Evolutionary conservation across 371 early-diverging fungal genomes (phyloP).

Genomic region (Apophysomyces ossiformis): DNA sequence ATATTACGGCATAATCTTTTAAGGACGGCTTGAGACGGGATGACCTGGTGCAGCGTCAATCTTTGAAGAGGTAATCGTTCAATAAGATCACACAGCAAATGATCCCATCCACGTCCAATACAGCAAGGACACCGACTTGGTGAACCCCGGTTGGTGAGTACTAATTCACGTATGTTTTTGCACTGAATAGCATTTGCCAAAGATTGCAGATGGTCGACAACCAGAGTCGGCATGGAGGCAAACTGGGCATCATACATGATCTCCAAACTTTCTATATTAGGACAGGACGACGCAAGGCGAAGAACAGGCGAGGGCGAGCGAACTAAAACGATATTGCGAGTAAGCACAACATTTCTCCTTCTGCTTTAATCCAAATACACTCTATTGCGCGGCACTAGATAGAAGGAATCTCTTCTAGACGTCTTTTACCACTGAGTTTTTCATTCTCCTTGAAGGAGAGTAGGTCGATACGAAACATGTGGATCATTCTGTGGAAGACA

Average conservation of each 20-base stretch:
- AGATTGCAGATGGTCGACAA: background rate
- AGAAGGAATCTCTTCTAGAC: too few species aligned
- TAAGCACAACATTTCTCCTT: slow-evolving; percentile 3
- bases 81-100: too few species aligned
- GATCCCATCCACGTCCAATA: slow-evolving; percentile 17
- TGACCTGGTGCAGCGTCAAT: too few species aligned
- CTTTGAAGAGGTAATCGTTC: too few species aligned
- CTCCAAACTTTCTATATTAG: slow-evolving; percentile 22
- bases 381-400: too few species aligned
- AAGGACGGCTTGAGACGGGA: too few species aligned
- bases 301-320: slow-evolving; percentile 4
- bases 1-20: background rate
- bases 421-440: too few species aligned
- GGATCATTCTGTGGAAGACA: background rate
- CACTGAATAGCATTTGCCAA: background rate
- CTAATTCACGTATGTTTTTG: slow-evolving; percentile 8
- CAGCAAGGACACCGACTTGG: slow-evolving; percentile 36
- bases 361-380: background rate
- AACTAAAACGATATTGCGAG: background rate
- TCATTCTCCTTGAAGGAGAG: background rate
- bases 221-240: background rate
- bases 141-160: too few species aligned
- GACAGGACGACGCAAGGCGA: slow-evolving; percentile 18
- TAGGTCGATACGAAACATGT: background rate
- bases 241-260: slow-evolving; percentile 30